Base-by-base conservation (phyloP, 306 rosid species). In the Trifolium dubium region DNA sequence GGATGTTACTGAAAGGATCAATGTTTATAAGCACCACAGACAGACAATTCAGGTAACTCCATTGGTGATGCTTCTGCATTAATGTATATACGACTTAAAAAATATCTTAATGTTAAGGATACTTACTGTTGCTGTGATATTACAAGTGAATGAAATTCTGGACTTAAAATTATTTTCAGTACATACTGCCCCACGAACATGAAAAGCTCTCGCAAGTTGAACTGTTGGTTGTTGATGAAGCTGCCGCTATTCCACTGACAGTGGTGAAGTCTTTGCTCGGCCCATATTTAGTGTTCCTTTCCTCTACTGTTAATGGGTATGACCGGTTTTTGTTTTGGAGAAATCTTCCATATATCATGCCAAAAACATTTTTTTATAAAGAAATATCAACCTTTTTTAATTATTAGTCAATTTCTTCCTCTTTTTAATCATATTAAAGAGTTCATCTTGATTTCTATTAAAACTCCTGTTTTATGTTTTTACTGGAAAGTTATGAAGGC, bases 191-290 rank as follows among this genome's bases (percentile, higher is more conserved):
- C 7, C 88, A 90, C 31, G 97, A 92, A 75, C 90, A 87, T 77
- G 97, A 83, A 82, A 92, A 90, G 85, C 98, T 92, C 65, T 90
- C 98, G 10, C 96, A 87, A 88, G 98, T 89, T 83, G 97, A 92
- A 67, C 74, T 92, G 41, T 84, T 92, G 87, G 88, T 92, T 71
- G 62, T 92, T 73, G 98, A 92, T 85, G 96, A 92, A 83, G 98
- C 98, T 75, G 97, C 96, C 56, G 97, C 97, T 66, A 90, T 92
- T 83, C 96, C 96, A 67, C 83, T 92, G 80, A 92, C 93, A 6
- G 80, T 83, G 37, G 98, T 90, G 82, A 92, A 90, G 90, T 85
- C 96, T 51, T 82, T 92, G 55, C 96, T 92, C 62, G 98, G 98
- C 18, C 95, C 91, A 34, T 92, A 87, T 83, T 80, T 92, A 85